Base-by-base conservation (phyloP, 805 yeast genomes). In the Wickerhamomyces sydowiorum region DNA sequence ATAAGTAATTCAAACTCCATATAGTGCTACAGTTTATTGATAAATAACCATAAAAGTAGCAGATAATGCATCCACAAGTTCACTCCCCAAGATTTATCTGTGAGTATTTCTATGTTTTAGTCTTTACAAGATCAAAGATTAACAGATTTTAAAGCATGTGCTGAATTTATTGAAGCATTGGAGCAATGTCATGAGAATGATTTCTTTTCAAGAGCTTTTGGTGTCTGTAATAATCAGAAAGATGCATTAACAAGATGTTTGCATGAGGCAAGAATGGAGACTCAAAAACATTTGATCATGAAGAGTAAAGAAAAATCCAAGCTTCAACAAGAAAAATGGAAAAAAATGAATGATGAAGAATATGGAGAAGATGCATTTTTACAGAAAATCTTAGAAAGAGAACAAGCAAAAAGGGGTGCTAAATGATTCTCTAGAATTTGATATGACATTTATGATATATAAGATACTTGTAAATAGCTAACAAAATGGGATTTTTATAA, bases 131-230 rank as follows among this genome's bases (percentile, higher is more conserved):
- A 23, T 24, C 21, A 12, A 31, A 22, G 10, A 20, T 33, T 32
- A 20, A 36, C 43, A 15, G 19, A 37, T 33, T 25, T 37, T 40
- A 21, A 43, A 74, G 84, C 84, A 17, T 91, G 99, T 62, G 79
- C 76, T 40, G 86, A 82, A 47, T 73, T 88, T 32, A 88, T 93
- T 60, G 81, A 82, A 47, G 96, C 95, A 0, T 73, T 91, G 6
- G 96, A 91, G 54, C 82, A 86, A 58, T 91, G 99, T 60, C 96
- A 90, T 55, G 73, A 78, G 44, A 72, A 72, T 41, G 83, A 80
- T 42, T 83, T 80, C 50, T 52, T 84, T 45, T 73, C 76, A 50
- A 78, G 85, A 59, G 80, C 86, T 7, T 67, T 87, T 51, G 98
- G 98, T 22, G 70, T 76, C 45, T 91, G 99, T 65, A 87, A 88